phyloP scores from a whole-genome alignment of 2,329 filamentous ascomycete species.

The Septoria linicola region DNA sequence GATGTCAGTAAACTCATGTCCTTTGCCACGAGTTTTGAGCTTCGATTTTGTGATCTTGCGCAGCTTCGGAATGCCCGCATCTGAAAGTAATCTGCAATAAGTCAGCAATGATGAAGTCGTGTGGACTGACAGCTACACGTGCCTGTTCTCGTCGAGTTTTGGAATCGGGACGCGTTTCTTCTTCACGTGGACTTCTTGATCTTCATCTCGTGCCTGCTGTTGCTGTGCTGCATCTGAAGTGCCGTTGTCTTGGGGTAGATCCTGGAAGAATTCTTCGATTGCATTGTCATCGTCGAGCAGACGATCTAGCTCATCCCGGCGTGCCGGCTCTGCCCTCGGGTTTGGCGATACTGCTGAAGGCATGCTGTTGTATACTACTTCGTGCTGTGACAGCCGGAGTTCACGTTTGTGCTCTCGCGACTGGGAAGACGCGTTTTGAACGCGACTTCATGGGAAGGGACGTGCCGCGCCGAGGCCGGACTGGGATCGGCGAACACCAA shows the following conservation, averaged over 20 bases:
- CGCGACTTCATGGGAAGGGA: constrained; percentile 1
- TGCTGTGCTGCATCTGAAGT: constrained; percentile 47
- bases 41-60: constrained; percentile 66
- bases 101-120: constrained; percentile 4
- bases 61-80: constrained; percentile 78
- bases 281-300: constrained; percentile 74
- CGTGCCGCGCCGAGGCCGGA: background rate
- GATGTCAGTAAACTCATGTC: constrained; percentile 91
- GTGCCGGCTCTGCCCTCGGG: constrained; percentile 20
- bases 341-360: constrained; percentile 32
- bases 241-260: constrained; percentile 45
- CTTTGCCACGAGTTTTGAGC: constrained; percentile 85
- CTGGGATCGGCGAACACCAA: no score
- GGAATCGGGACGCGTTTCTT: constrained; percentile 75
- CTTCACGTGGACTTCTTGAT: constrained; percentile 78
- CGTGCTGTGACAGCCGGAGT: constrained; percentile 4
- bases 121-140: constrained; percentile 11
- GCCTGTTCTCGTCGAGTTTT: constrained; percentile 84
- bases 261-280: constrained; percentile 51
- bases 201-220: constrained; percentile 60
- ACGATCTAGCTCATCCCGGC: constrained; percentile 58
- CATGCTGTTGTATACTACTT: constrained; percentile 29
- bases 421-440: background rate
- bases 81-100: constrained; percentile 69
- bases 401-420: background rate